Evolutionary conservation across 257 asterid genomes (phyloP).

Genomic region (Nicotiana noctiflora): DNA sequence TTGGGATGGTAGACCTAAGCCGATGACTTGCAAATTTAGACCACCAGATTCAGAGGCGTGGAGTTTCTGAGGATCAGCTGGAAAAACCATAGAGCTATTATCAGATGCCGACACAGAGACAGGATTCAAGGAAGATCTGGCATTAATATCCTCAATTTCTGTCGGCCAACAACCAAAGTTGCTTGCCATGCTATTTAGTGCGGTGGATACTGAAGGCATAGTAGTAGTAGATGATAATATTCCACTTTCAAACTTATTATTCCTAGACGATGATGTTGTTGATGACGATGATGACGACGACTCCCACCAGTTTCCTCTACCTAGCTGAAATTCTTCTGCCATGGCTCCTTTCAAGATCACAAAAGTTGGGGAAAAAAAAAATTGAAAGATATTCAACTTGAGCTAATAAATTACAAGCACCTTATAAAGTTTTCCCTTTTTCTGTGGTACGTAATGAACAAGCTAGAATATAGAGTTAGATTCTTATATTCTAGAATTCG

Average conservation of each 20-base stretch:
- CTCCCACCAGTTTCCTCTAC: constrained; percentile 86
- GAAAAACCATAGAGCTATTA: constrained; percentile 25
- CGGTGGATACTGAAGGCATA: constrained; percentile 28
- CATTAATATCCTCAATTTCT: constrained; percentile 46
- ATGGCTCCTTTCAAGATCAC: constrained; percentile 15
- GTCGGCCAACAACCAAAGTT: constrained; percentile 54
- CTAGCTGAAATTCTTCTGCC: constrained; percentile 73
- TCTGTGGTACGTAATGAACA: background rate
- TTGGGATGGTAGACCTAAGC: constrained; percentile 62
- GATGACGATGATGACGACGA: constrained; percentile 24
- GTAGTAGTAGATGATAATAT: constrained; percentile 14
- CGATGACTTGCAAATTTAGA: constrained; percentile 61
- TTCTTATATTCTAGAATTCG: background rate
- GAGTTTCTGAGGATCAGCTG: constrained; percentile 13
- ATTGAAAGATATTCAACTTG: background rate
- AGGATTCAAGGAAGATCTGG: constrained; percentile 42
- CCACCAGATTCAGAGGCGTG: constrained; percentile 28
- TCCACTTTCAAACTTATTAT: constrained; percentile 36
- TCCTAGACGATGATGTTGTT: constrained; percentile 30
- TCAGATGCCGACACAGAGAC: background rate
- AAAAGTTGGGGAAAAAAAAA: no score
- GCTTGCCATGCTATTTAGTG: constrained; percentile 31
- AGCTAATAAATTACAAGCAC: background rate
- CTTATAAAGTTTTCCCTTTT: background rate
- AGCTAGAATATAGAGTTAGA: background rate